Evolutionary conservation across 768 basidiomycete species (phyloP).

Genomic region (Calocera cornea): DNA sequence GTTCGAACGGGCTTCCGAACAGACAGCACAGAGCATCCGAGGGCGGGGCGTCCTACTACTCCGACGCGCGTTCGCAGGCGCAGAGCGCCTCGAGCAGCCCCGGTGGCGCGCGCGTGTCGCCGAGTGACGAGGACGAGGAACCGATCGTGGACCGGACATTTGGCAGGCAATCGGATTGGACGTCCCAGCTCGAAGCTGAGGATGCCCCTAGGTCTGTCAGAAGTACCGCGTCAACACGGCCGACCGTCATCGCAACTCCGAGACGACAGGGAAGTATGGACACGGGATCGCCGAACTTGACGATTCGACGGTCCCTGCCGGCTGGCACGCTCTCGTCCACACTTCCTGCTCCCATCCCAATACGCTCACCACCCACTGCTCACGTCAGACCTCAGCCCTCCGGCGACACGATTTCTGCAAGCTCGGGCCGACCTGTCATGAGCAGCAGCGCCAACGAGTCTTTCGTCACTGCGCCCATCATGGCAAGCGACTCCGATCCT

Average conservation of each 20-base stretch:
- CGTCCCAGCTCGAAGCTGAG: slow-evolving; percentile 3
- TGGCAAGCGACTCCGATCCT: background rate
- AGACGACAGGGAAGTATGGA: background rate
- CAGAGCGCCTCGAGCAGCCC: background rate
- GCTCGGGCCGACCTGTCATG: background rate
- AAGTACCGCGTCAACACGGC: background rate
- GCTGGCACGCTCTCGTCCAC: background rate
- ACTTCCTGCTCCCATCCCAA: background rate
- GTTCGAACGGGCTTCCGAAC: background rate
- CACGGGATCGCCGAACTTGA: background rate
- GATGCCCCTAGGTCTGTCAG: background rate
- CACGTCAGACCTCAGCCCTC: background rate
- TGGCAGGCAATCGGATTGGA: slow-evolving; percentile 4
- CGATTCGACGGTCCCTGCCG: background rate
- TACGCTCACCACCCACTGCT: background rate
- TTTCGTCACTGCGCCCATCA: background rate
- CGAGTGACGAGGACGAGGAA: background rate
- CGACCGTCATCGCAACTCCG: background rate
- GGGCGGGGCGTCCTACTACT: background rate
- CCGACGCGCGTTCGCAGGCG: background rate
- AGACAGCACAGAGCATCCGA: background rate
- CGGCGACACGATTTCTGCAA: background rate
- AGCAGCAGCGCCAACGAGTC: slow-evolving; percentile 1
- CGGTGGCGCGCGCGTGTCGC: background rate
- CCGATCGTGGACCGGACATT: slow-evolving; percentile 2